phyloP scores from a whole-genome alignment of 306 rosid genomes.

The Gynostemma pentaphyllum region DNA sequence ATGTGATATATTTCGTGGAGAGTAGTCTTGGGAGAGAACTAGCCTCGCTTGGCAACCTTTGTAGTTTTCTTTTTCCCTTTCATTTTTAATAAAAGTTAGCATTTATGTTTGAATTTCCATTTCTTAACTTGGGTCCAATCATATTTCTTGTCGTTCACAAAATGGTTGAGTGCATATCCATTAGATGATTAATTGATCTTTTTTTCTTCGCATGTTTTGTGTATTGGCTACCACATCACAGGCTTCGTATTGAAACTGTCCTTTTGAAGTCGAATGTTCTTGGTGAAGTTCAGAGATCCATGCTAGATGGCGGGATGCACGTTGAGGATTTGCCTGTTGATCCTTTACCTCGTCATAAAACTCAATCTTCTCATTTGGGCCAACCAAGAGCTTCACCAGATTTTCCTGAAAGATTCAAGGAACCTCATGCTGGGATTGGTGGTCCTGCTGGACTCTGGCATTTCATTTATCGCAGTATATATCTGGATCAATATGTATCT shows the following conservation, averaged over 20 bases:
- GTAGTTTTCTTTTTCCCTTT: too few species aligned
- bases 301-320: slow-evolving; percentile 84
- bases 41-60: too few species aligned
- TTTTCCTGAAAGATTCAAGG: slow-evolving; percentile 51
- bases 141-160: background rate
- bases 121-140: too few species aligned
- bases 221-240: slow-evolving; percentile 26
- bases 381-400: slow-evolving; percentile 51
- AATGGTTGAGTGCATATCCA: background rate
- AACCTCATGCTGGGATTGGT: slow-evolving; percentile 41
- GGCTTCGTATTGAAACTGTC: slow-evolving; percentile 73
- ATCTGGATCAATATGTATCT: slow-evolving; percentile 81
- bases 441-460: slow-evolving; percentile 92
- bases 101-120: too few species aligned
- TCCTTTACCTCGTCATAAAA: slow-evolving; percentile 41
- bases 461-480: slow-evolving; percentile 87
- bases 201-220: slow-evolving; percentile 7
- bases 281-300: slow-evolving; percentile 74
- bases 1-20: too few species aligned
- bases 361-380: slow-evolving; percentile 38
- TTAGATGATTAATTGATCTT: background rate
- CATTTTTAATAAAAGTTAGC: too few species aligned
- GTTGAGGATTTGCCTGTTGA: slow-evolving; percentile 73
- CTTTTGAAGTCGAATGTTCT: slow-evolving; percentile 86
- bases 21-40: too few species aligned